Percentiles rank a stretch among this genome's conserved stretches.
phyloP scores from a whole-genome alignment of 225 moss, liverwort and hornwort species.

The Climacium dendroides region DNA sequence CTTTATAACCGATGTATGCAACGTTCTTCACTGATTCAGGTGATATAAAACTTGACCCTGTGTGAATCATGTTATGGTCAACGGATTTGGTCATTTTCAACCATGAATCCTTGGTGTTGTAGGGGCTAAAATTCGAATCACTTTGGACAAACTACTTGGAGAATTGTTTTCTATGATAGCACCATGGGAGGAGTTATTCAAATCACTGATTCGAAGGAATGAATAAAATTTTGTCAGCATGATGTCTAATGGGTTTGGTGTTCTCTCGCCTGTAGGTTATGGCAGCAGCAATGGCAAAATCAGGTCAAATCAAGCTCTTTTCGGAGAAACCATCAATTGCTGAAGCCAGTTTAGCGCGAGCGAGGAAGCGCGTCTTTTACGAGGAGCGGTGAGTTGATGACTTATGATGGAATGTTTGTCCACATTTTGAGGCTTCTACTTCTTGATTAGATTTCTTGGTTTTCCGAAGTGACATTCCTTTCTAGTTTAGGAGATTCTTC shows the following conservation, averaged over 20 bases:
- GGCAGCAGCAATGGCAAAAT: constrained; percentile 89
- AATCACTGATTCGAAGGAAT: background rate
- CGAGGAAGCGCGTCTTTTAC: constrained; percentile 82
- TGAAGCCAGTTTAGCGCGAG: constrained; percentile 94
- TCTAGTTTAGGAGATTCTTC: background rate
- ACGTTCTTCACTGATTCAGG: background rate
- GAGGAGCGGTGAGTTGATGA: constrained; percentile 54
- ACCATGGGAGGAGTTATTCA: background rate
- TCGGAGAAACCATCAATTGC: constrained; percentile 81
- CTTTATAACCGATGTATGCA: background rate
- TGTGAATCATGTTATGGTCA: background rate
- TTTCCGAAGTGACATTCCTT: background rate
- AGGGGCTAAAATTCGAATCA: background rate
- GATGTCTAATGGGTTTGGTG: background rate
- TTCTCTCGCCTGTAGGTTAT: constrained; percentile 46
- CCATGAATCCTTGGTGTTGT: background rate
- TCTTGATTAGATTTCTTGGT: background rate
- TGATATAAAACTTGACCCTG: background rate
- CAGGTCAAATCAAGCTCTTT: constrained; percentile 87
- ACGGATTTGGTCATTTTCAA: background rate
- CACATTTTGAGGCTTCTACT: background rate
- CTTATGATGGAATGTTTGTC: background rate
- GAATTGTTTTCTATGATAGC: background rate
- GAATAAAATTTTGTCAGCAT: background rate
- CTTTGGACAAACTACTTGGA: background rate